Percentiles rank a stretch among this genome's conserved stretches.
Conservation (phyloP, 1,139 yeast genomes). For the Candida albicans region DNA sequence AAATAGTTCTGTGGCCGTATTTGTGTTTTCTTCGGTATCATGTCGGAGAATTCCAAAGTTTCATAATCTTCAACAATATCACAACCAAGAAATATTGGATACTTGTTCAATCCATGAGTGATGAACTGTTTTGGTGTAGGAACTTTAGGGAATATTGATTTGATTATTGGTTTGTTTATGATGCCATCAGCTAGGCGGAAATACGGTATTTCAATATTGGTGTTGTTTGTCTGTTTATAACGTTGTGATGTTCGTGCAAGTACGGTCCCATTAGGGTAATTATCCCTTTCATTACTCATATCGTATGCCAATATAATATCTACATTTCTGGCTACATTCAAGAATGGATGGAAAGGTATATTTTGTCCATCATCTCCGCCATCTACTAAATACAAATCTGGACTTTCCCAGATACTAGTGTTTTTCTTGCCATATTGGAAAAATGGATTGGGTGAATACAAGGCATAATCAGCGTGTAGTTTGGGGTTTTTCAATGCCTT, state of each 20-base stretch:
- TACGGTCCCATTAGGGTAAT: slow-evolving; percentile 42
- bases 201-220: slow-evolving; percentile 17
- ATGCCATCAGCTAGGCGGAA: slow-evolving; percentile 14
- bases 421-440: slow-evolving; percentile 23
- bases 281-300: slow-evolving; percentile 37
- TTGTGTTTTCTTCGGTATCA: background rate
- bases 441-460: slow-evolving; percentile 78
- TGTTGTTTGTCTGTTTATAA: slow-evolving; percentile 21
- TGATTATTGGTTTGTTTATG: background rate
- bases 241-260: slow-evolving; percentile 21
- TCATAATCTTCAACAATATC: slow-evolving; percentile 36
- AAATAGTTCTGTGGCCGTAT: slow-evolving; percentile 16
- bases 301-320: slow-evolving; percentile 41
- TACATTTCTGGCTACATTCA: slow-evolving; percentile 28
- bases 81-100: slow-evolving; percentile 61
- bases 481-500: slow-evolving; percentile 23
- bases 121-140: slow-evolving; percentile 36
- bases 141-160: slow-evolving; percentile 36
- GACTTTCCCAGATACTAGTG: slow-evolving; percentile 14
- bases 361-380: slow-evolving; percentile 50
- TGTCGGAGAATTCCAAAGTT: slow-evolving; percentile 4
- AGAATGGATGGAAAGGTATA: slow-evolving; percentile 41
- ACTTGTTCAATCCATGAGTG: slow-evolving; percentile 24
- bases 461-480: slow-evolving; percentile 63
- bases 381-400: slow-evolving; percentile 37